Conservation (phyloP, 2,329 filamentous ascomycete species). For the Arthrobotrys conoides region DNA sequence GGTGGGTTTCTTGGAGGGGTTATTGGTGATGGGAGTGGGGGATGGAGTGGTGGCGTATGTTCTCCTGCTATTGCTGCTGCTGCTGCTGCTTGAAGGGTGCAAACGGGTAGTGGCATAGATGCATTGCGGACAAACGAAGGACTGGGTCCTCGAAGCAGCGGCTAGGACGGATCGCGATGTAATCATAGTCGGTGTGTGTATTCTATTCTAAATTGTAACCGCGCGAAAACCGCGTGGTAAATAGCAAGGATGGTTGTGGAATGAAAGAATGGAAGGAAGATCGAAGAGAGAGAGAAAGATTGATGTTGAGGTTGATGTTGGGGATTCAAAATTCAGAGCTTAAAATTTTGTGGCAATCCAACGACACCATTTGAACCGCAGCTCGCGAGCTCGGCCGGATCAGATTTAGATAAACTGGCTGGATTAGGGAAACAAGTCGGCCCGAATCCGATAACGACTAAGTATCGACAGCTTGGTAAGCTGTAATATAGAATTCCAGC, state of each 20-base stretch:
- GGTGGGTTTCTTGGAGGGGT: constrained; percentile 35
- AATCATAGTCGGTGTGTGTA: constrained; percentile 20
- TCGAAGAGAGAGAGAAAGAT: background rate
- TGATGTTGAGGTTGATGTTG: constrained; percentile 11
- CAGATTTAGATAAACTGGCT: background rate
- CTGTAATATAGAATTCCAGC: background rate
- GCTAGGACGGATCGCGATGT: constrained; percentile 41
- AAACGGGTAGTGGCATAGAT: constrained; percentile 45
- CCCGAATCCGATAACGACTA: constrained; percentile 1
- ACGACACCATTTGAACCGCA: constrained; percentile 23
- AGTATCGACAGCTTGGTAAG: background rate
- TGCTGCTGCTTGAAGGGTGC: constrained; percentile 5
- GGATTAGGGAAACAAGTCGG: background rate
- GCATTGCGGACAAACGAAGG: constrained; percentile 56
- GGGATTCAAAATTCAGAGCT: constrained; percentile 23
- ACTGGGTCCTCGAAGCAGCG: constrained; percentile 37
- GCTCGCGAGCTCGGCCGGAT: constrained; percentile 6
- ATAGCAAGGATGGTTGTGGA: constrained; percentile 6
- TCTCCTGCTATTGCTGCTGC: background rate
- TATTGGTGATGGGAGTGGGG: constrained; percentile 22
- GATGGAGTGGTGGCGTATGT: constrained; percentile 49
- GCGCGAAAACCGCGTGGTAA: background rate
- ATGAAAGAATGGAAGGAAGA: background rate
- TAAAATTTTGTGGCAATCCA: constrained; percentile 45
- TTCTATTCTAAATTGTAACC: constrained; percentile 1